Percentiles rank a stretch among this genome's conserved stretches.
These are phyloP conservation scores for Plasmodium cynomolgi DNA, from an alignment of 169 alveolate species.

Conservation along the genomic window DNA sequence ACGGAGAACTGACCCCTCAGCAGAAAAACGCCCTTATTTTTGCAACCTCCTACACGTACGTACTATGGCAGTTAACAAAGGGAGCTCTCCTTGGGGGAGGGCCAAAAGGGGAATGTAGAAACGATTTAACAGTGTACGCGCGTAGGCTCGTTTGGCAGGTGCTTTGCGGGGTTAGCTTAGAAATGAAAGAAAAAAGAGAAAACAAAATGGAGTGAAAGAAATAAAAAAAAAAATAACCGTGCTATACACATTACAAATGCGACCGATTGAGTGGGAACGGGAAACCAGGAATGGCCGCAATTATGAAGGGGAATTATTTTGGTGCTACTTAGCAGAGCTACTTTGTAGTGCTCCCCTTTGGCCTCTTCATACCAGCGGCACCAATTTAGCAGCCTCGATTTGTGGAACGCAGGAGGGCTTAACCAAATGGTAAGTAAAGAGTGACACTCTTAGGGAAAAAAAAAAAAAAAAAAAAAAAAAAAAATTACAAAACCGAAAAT, in stretches of 20 bases:
- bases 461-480: constrained; percentile 6
- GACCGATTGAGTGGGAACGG: not conserved
- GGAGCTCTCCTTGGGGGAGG: not conserved
- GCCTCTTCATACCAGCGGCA: not conserved
- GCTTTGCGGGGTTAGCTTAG: not conserved
- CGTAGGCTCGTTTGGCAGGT: not conserved
- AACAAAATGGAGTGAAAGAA: not conserved
- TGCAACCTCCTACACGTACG: not conserved
- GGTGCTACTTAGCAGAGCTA: not conserved
- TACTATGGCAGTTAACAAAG: not conserved
- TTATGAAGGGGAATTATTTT: not conserved
- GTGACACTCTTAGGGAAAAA: not conserved
- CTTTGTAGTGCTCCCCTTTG: not conserved
- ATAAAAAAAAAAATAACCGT: not conserved
- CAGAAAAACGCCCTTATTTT: not conserved
- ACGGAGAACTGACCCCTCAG: not conserved
- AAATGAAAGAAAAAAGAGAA: not conserved
- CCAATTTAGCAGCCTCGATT: not conserved
- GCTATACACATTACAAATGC: not conserved
- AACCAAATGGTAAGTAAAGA: not conserved
- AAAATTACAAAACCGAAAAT: not conserved
- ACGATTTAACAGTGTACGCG: not conserved
- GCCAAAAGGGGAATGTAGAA: not conserved
- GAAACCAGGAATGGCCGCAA: not conserved
- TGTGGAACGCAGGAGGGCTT: not conserved